phyloP scores from a whole-genome alignment of 495 filamentous ascomycete species.

The Penicillium goetzii region DNA sequence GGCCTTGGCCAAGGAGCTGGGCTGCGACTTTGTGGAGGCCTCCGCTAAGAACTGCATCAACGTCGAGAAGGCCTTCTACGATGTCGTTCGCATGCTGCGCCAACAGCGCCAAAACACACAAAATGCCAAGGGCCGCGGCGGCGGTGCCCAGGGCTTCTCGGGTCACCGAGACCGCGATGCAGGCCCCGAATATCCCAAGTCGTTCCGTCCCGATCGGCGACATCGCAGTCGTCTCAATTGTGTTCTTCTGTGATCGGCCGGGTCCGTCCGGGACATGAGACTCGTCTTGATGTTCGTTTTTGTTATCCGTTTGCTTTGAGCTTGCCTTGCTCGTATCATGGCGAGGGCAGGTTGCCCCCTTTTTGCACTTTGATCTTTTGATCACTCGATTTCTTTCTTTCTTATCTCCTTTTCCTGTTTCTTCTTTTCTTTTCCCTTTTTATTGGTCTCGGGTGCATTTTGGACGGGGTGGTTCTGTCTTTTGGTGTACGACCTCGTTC shows the following conservation, averaged over 20 bases:
- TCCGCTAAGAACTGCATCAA: slow-evolving; percentile 99
- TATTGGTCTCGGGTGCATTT: slow-evolving; percentile 37
- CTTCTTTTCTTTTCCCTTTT: slow-evolving; percentile 18
- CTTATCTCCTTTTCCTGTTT: slow-evolving; percentile 18
- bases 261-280: slow-evolving; percentile 6
- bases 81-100: slow-evolving; percentile 89
- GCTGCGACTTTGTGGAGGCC: slow-evolving; percentile 96
- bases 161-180: slow-evolving; percentile 45
- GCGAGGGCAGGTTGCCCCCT: slow-evolving; percentile 7
- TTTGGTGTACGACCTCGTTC: slow-evolving; percentile 34
- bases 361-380: slow-evolving; percentile 11
- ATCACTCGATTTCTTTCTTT: slow-evolving; percentile 19
- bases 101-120: slow-evolving; percentile 70
- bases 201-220: slow-evolving; percentile 47
- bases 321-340: slow-evolving; percentile 16
- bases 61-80: slow-evolving; percentile 98
- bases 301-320: slow-evolving; percentile 21
- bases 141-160: slow-evolving; percentile 43
- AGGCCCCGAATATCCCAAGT: slow-evolving; percentile 47
- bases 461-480: slow-evolving; percentile 36
- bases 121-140: slow-evolving; percentile 42
- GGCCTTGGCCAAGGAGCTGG: slow-evolving; percentile 85
- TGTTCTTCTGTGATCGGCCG: slow-evolving; percentile 44
- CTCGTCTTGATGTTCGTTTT: slow-evolving; percentile 23
- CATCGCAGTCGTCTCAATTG: slow-evolving; percentile 48